Conservation (phyloP, 768 basidiomycete species). For the Boletus sp. region DNA sequence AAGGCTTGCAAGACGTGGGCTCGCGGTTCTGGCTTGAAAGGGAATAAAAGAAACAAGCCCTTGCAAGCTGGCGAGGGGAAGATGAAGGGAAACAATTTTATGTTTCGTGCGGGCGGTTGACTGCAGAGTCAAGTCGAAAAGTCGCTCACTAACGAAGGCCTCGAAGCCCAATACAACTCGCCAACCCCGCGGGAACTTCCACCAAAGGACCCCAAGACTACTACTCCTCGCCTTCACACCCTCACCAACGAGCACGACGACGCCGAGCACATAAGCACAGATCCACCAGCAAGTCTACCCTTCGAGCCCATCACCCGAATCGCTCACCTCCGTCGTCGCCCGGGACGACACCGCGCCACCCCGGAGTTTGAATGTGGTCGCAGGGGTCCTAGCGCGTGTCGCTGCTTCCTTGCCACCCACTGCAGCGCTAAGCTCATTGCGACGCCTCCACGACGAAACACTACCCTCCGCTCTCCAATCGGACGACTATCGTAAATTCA, state of each 20-base stretch:
- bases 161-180: conserved; percentile 28
- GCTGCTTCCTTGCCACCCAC: neutral
- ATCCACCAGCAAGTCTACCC: neutral
- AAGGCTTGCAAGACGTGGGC: conserved; percentile 17
- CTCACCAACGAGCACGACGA: conserved; percentile 1
- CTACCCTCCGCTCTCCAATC: too few species aligned
- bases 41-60: conserved; percentile 18
- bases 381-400: conserved; percentile 30
- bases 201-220: conserved; percentile 24
- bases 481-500: too few species aligned
- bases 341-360: conserved; percentile 8
- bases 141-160: conserved; percentile 29
- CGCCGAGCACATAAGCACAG: neutral
- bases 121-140: conserved; percentile 29
- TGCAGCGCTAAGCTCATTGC: neutral
- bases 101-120: conserved; percentile 29
- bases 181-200: conserved; percentile 32
- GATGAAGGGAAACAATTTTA: conserved; percentile 27
- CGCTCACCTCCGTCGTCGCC: conserved; percentile 1
- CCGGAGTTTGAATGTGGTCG: conserved; percentile 32
- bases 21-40: conserved; percentile 23
- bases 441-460: neutral
- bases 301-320: neutral
- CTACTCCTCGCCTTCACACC: neutral
- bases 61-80: conserved; percentile 26